Evolutionary conservation across 306 rosid genomes (phyloP).

Genomic region (Morella rubra): DNA sequence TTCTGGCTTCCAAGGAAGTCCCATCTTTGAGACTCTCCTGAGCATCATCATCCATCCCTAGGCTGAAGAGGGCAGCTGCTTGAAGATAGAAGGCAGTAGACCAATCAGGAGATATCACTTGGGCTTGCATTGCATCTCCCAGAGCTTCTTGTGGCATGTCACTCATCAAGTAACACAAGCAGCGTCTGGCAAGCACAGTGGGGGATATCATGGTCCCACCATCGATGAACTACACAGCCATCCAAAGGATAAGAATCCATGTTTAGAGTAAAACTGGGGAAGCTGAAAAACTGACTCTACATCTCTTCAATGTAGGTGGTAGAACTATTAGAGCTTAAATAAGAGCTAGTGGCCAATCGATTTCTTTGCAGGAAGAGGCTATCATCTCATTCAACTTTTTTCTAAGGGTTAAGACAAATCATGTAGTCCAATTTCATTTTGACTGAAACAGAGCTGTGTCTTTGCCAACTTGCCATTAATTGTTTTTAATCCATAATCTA

Average conservation of each 20-base stretch:
- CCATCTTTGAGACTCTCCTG: conserved; percentile 94
- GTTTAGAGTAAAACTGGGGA: neutral
- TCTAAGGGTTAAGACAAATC: neutral
- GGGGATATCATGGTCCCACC: conserved; percentile 96
- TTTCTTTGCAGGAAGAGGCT: neutral
- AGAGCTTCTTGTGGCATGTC: conserved; percentile 95
- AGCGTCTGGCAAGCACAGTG: conserved; percentile 82
- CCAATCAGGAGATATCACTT: conserved; percentile 82
- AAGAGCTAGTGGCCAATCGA: neutral
- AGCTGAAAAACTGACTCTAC: neutral
- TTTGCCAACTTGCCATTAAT: neutral
- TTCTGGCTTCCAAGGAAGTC: conserved; percentile 70
- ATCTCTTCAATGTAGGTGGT: neutral
- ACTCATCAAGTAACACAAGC: conserved; percentile 87
- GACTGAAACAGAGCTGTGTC: too few species aligned
- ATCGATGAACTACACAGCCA: conserved; percentile 70
- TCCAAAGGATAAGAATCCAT: conserved; percentile 5
- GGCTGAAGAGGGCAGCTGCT: conserved; percentile 84
- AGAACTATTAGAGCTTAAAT: neutral
- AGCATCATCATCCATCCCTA: conserved; percentile 97
- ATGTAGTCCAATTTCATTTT: neutral
- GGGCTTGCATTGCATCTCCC: conserved; percentile 99
- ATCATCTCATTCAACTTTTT: neutral
- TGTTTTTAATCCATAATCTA: neutral
- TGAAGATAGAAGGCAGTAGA: conserved; percentile 90